These are phyloP conservation scores for Paracorniculantispora psalliotae DNA, from an alignment of 2,329 filamentous ascomycete genomes.

Conservation along the genomic window DNA sequence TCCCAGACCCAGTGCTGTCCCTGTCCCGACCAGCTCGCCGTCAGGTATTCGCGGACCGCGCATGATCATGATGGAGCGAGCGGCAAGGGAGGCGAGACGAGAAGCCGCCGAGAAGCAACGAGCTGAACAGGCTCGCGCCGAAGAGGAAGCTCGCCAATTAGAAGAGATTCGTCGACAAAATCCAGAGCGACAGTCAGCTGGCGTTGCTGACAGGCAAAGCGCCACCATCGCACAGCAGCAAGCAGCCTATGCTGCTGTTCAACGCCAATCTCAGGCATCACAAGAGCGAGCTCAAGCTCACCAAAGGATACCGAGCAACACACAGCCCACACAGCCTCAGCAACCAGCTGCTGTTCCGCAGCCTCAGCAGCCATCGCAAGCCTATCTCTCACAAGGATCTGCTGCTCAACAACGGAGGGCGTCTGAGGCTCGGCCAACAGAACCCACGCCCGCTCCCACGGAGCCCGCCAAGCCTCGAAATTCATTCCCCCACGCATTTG, in stretches of 20 bases:
- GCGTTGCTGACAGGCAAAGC: slow-evolving; percentile 36
- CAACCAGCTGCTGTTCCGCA: not conserved
- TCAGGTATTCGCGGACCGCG: slow-evolving; percentile 75
- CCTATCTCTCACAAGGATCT: slow-evolving; percentile 13
- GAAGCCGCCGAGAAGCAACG: slow-evolving; percentile 58
- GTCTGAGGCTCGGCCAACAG: slow-evolving; percentile 18
- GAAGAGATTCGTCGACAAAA: slow-evolving; percentile 53
- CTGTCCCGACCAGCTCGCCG: slow-evolving; percentile 50
- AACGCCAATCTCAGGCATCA: slow-evolving; percentile 17
- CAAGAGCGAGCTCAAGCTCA: slow-evolving; percentile 6
- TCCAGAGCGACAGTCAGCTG: slow-evolving; percentile 57
- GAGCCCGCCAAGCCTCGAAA: slow-evolving; percentile 47
- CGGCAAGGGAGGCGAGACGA: slow-evolving; percentile 67
- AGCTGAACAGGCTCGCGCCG: slow-evolving; percentile 52
- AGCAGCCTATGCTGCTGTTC: slow-evolving; percentile 26
- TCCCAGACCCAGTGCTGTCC: slow-evolving; percentile 42
- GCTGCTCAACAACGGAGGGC: slow-evolving; percentile 16
- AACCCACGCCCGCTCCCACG: slow-evolving; percentile 14
- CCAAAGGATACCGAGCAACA: slow-evolving; percentile 9
- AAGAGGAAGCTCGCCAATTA: slow-evolving; percentile 49
- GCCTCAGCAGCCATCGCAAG: slow-evolving; percentile 10
- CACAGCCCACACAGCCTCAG: slow-evolving; percentile 9
- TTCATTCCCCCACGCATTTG: slow-evolving; percentile 92
- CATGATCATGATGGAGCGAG: slow-evolving; percentile 86
- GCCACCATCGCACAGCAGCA: slow-evolving; percentile 27